Base-by-base conservation (phyloP, 2,329 filamentous ascomycete species). In the Penicillium sp. region DNA sequence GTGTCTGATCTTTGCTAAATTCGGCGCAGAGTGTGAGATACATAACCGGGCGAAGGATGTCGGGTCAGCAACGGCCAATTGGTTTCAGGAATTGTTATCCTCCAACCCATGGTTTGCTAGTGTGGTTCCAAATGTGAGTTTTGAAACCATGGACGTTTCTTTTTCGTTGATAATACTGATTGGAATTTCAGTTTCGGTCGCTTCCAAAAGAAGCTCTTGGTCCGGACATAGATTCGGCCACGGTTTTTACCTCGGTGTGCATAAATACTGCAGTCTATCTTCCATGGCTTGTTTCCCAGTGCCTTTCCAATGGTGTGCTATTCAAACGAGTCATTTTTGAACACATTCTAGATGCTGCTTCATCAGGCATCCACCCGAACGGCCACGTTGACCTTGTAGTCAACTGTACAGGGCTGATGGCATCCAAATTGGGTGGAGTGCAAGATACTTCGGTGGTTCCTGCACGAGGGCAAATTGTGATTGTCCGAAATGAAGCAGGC, bases 241-340 rank as follows among this genome's bases (percentile, higher is more conserved):
- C 83, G 43, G 78, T 81, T 53, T 96, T 93, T 72, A 90, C 84
- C 6, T 91, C 88, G 0, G 85, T 96, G 40, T 96, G 91, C 75
- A 91, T 96, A 69, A 96, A 97, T 74, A 89, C 89, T 0, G 84
- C 88, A 47, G 76, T 96, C 53, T 96, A 96, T 74, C 84, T 96
- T 4, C 84, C 89, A 3, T 96, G 88, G 84, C 84, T 96, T 0
- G 76, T 88, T 0, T 87, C 87, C 0, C 86, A 93, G 74, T 94
- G 90, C 70, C 79, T 88, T 26, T 83, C 83, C 61, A 82, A 84
- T 50, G 88, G 89, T 18, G 88, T 89, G 9, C 76, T 83, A 1
- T 75, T 92, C 63, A 81, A 81, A 62, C 82, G 89, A 8, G 83
- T 75, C 1, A 69, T 79, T 1, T 74, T 91, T 34, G 70, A 74